These are phyloP conservation scores for Waltergamsia citrina DNA, from an alignment of 2,329 filamentous ascomycete genomes.

Conservation along the genomic window DNA sequence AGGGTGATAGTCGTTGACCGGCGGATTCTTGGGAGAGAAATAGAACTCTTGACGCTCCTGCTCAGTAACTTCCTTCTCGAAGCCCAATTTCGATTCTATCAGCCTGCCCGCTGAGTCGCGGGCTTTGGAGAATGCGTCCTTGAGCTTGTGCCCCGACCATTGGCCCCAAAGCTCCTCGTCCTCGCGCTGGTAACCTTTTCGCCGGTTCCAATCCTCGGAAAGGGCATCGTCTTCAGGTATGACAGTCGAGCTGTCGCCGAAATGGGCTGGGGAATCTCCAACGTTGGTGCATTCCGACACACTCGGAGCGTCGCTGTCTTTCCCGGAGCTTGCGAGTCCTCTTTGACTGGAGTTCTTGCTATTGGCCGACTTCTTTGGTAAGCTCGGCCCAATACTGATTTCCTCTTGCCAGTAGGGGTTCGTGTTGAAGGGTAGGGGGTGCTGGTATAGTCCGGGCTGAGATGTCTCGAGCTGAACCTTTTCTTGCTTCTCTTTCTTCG, in stretches of 20 bases:
- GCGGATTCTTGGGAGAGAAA: conserved; percentile 52
- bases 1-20: conserved; percentile 78
- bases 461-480: conserved; percentile 57
- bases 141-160: conserved; percentile 46
- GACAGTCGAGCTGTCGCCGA: conserved; percentile 28
- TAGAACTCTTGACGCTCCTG: conserved; percentile 51
- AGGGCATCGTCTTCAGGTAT: conserved; percentile 30
- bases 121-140: conserved; percentile 50
- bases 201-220: conserved; percentile 59
- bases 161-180: conserved; percentile 81
- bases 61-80: conserved; percentile 43
- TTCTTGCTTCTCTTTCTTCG: conserved; percentile 56
- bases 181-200: conserved; percentile 68
- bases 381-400: conserved; percentile 69
- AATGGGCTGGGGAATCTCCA: conserved; percentile 1
- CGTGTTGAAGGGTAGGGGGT: conserved; percentile 75
- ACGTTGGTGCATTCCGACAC: conserved; percentile 25
- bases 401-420: conserved; percentile 87
- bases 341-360: conserved; percentile 51
- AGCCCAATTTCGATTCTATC: conserved; percentile 40
- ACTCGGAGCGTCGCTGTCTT: conserved; percentile 39
- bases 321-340: conserved; percentile 46
- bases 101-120: conserved; percentile 44
- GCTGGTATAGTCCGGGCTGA: conserved; percentile 65
- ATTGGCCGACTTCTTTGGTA: conserved; percentile 53